These are phyloP conservation scores for Cytospora chrysosperma DNA, from an alignment of 2,329 filamentous ascomycete genomes.

Conservation along the genomic window DNA sequence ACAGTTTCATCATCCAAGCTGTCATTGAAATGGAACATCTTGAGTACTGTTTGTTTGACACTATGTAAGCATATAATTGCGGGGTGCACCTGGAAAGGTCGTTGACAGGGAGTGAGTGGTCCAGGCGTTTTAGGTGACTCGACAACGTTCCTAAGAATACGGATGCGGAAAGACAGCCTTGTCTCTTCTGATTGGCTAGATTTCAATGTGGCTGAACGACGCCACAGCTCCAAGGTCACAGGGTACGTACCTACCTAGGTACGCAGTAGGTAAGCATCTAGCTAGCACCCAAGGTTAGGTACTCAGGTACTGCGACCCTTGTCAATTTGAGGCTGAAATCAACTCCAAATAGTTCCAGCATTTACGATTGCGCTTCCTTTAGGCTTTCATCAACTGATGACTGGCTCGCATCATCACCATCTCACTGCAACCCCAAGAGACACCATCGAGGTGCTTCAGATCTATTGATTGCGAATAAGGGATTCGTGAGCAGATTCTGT, in stretches of 20 bases:
- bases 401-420: not conserved
- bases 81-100: not conserved
- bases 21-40: no score
- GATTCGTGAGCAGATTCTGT: constrained; percentile 21
- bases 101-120: no score
- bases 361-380: not conserved
- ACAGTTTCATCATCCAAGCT: no score
- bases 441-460: not conserved
- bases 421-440: not conserved
- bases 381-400: not conserved
- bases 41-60: no score
- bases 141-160: no score
- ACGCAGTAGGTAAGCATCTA: no score
- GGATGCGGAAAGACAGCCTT: not conserved
- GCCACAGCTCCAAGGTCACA: not conserved
- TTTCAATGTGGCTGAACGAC: not conserved
- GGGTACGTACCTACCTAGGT: no score
- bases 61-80: not conserved
- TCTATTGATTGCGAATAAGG: not conserved
- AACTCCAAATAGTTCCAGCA: not conserved
- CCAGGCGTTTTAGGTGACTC: not conserved
- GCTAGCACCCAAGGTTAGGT: no score
- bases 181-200: not conserved
- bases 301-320: no score
- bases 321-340: not conserved